A percentile compares a stretch with the other conserved stretches of the same genome.
Evolutionary conservation across 331 rosid species (phyloP).

Genomic region (Phaseolus coccineus): DNA sequence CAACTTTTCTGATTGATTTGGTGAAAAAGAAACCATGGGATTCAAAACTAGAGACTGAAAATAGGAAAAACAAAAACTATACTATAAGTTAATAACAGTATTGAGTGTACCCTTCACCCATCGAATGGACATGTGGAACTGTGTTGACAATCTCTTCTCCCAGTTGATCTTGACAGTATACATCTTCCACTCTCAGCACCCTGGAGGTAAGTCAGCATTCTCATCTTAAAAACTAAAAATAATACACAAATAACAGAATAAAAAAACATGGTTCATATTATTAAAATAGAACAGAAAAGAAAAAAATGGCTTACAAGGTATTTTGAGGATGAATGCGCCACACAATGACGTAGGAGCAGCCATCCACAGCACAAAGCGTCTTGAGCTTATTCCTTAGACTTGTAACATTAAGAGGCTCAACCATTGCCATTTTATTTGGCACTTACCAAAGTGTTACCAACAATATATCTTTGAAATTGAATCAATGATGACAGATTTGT

Average conservation of each 20-base stretch:
- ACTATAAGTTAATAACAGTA: neutral
- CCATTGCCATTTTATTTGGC: constrained; percentile 16
- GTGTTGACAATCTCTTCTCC: constrained; percentile 52
- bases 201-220: constrained; percentile 41
- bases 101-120: constrained; percentile 78
- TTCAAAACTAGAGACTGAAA: neutral
- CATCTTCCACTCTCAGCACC: constrained; percentile 75
- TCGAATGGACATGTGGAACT: constrained; percentile 62
- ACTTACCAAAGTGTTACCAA: constrained; percentile 20
- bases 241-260: neutral
- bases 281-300: neutral
- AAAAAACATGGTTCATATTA: neutral
- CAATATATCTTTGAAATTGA: neutral
- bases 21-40: neutral
- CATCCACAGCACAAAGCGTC: constrained; percentile 59
- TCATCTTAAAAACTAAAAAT: neutral
- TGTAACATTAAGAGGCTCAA: constrained; percentile 15
- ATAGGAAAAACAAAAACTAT: neutral
- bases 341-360: constrained; percentile 79
- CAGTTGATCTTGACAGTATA: constrained; percentile 66
- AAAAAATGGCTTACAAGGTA: constrained; percentile 60
- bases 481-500: neutral
- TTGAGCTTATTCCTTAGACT: constrained; percentile 57
- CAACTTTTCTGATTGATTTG: neutral
- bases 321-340: constrained; percentile 71